Evolutionary conservation across 2,329 filamentous ascomycete species (phyloP).

Genomic region (Podosphaera leucotricha): DNA sequence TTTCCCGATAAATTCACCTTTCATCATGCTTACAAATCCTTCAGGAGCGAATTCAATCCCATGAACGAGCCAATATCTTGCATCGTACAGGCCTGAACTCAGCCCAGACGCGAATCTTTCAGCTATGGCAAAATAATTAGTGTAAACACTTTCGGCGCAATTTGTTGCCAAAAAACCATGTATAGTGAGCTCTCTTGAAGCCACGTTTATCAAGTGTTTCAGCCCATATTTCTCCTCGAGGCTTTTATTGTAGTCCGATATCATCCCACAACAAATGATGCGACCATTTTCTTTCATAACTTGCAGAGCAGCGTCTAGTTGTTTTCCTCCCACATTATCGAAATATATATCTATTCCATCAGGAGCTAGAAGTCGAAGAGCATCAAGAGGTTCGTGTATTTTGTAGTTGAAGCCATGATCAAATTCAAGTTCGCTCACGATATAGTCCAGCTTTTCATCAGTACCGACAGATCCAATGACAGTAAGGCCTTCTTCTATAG

Average conservation of each 20-base stretch:
- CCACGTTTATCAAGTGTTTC: slow-evolving; percentile 33
- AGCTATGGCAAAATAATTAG: slow-evolving; percentile 35
- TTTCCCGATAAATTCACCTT: slow-evolving; percentile 51
- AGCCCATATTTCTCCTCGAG: slow-evolving; percentile 31
- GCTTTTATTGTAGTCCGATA: slow-evolving; percentile 41
- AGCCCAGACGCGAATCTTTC: slow-evolving; percentile 49
- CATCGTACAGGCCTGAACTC: slow-evolving; percentile 37
- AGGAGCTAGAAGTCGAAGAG: slow-evolving; percentile 41
- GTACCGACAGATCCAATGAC: slow-evolving; percentile 55
- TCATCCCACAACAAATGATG: slow-evolving; percentile 39
- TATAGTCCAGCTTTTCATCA: slow-evolving; percentile 53
- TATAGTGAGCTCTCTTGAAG: slow-evolving; percentile 37
- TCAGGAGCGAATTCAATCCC: slow-evolving; percentile 44
- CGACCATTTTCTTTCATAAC: slow-evolving; percentile 39
- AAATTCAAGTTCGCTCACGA: slow-evolving; percentile 48
- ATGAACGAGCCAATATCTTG: slow-evolving; percentile 32
- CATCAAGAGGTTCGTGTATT: slow-evolving; percentile 41
- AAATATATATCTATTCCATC: slow-evolving; percentile 62
- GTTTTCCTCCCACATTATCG: slow-evolving; percentile 58
- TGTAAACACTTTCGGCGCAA: slow-evolving; percentile 34
- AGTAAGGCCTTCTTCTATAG: slow-evolving; percentile 49
- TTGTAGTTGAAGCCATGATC: slow-evolving; percentile 64
- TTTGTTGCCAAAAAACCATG: slow-evolving; percentile 46
- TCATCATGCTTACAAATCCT: slow-evolving; percentile 41
- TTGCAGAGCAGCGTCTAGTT: slow-evolving; percentile 42